phyloP scores from a whole-genome alignment of 345 rosid species.

The Linum usitatissimum region DNA sequence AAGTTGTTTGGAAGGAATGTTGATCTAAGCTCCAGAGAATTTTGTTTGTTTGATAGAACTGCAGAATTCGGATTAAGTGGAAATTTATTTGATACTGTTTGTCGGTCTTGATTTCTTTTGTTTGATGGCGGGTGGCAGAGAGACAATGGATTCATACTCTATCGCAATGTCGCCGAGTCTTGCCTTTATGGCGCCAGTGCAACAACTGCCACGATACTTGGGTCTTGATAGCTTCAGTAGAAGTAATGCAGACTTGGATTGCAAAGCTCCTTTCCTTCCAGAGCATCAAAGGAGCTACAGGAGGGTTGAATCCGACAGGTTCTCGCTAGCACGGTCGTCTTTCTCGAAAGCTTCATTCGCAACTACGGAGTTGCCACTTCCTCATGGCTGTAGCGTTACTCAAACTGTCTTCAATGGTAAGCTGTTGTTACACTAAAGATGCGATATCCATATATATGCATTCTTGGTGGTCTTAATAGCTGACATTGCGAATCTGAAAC shows the following conservation, averaged over 20 bases:
- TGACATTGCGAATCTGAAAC: conserved; percentile 13
- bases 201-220: conserved; percentile 27
- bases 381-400: conserved; percentile 66
- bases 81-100: no score
- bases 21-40: no score
- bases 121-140: conserved; percentile 29
- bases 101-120: no score
- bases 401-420: conserved; percentile 86
- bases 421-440: background rate
- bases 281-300: conserved; percentile 20
- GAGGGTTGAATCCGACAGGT: conserved; percentile 31
- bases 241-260: conserved; percentile 42
- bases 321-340: conserved; percentile 43
- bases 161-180: conserved; percentile 60
- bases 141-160: conserved; percentile 64
- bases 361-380: conserved; percentile 49
- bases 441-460: background rate
- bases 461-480: background rate
- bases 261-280: conserved; percentile 43
- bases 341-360: conserved; percentile 52
- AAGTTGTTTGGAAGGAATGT: no score
- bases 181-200: conserved; percentile 30
- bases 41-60: background rate
- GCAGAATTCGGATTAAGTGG: background rate
- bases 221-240: conserved; percentile 21